Evolutionary conservation across 2,329 filamentous ascomycete species (phyloP).

Genomic region (Pleoardoris graminearum): DNA sequence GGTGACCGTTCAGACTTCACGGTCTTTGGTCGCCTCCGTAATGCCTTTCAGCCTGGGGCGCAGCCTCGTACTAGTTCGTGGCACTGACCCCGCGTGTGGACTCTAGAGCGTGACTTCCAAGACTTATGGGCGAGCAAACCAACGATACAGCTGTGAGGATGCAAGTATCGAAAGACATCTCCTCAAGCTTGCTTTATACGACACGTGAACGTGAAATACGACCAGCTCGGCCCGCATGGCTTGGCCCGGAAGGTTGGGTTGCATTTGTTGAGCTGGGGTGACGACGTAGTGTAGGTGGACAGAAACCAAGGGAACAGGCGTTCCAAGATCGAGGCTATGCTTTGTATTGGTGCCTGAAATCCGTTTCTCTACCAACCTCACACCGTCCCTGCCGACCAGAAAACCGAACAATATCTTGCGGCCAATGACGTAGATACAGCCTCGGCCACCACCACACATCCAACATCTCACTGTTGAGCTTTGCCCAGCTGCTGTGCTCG

Average conservation of each 20-base stretch:
- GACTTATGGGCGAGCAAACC: neutral
- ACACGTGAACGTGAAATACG: neutral
- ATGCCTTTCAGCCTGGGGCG: conserved; percentile 4
- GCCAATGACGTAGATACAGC: neutral
- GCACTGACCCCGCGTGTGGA: neutral
- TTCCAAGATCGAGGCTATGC: neutral
- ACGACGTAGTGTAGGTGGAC: neutral
- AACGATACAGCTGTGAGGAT: neutral
- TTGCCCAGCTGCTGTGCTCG: neutral
- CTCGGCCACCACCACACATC: neutral
- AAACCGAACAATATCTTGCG: neutral
- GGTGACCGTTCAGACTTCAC: neutral
- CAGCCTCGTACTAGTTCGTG: conserved; percentile 11
- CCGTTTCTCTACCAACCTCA: too few species aligned
- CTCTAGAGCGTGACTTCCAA: neutral
- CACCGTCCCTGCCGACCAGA: too few species aligned
- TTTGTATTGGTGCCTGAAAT: neutral
- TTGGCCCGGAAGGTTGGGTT: conserved; percentile 6
- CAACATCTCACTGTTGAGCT: too few species aligned
- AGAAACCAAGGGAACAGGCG: neutral
- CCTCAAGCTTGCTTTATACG: neutral
- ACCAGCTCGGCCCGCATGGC: conserved; percentile 1
- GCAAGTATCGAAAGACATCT: too few species aligned
- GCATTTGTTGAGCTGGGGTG: neutral
- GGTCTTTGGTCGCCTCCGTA: neutral